Percentiles rank a stretch among this genome's conserved stretches.
Conservation (phyloP, 345 rosid species). For the Microthlaspi erraticum region DNA sequence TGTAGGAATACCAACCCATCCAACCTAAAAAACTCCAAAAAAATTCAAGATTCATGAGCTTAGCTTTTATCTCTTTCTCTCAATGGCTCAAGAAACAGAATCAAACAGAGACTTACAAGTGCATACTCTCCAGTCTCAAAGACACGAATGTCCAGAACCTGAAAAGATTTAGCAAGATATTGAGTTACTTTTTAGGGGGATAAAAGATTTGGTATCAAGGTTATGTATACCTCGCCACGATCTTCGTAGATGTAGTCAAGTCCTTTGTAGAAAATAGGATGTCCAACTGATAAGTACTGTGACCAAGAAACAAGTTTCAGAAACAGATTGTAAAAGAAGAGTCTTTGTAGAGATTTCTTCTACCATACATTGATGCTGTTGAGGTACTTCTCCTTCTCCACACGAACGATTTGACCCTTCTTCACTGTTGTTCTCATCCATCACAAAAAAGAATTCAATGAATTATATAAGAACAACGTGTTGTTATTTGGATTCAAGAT, state of each 20-base stretch:
- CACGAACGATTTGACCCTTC: constrained; percentile 98
- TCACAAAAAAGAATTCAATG: neutral
- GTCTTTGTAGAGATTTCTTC: neutral
- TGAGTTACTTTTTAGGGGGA: neutral
- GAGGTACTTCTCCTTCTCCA: constrained; percentile 95
- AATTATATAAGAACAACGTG: no score
- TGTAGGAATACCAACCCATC: constrained; percentile 95
- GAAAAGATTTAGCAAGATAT: constrained; percentile 13
- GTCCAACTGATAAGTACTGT: constrained; percentile 95
- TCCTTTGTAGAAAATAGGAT: constrained; percentile 93
- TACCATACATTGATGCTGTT: constrained; percentile 74
- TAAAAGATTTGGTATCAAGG: neutral
- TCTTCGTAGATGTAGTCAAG: constrained; percentile 91
- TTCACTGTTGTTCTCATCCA: constrained; percentile 65
- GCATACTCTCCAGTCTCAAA: constrained; percentile 98
- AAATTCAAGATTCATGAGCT: neutral
- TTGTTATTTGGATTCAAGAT: constrained; percentile 2
- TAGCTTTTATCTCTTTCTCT: neutral
- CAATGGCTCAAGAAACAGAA: neutral
- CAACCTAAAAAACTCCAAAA: constrained; percentile 51
- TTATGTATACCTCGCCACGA: constrained; percentile 85
- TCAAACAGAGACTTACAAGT: constrained; percentile 62
- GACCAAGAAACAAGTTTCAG: constrained; percentile 9
- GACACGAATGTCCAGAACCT: constrained; percentile 79
- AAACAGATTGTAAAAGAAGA: neutral